Evolutionary conservation across 2,329 filamentous ascomycete genomes (phyloP).

Genomic region (Tolypocladium endophyticum): DNA sequence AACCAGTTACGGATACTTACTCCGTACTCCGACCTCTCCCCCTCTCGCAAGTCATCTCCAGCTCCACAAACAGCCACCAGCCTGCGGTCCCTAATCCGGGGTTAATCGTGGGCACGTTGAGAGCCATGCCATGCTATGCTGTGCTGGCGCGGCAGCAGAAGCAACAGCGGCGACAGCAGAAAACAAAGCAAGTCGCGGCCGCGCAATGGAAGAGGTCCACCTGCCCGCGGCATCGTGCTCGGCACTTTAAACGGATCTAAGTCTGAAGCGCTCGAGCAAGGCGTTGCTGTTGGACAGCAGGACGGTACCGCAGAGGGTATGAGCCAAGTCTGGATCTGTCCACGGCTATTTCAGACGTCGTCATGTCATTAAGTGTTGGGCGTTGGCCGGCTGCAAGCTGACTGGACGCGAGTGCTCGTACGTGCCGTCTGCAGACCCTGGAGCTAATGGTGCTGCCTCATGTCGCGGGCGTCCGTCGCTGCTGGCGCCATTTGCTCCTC

Average conservation of each 20-base stretch:
- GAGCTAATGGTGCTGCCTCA: neutral
- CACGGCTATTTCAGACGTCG: neutral
- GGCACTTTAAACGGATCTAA: neutral
- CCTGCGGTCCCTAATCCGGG: neutral
- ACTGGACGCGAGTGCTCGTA: neutral
- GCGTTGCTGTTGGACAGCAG: neutral
- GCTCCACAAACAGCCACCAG: constrained; percentile 1
- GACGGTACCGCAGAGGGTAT: neutral
- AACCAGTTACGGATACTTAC: no score
- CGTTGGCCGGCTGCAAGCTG: neutral
- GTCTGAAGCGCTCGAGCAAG: neutral
- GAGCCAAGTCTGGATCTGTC: neutral
- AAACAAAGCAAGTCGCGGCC: neutral
- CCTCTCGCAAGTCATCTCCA: constrained; percentile 2
- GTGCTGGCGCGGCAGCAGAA: neutral
- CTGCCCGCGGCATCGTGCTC: neutral
- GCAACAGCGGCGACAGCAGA: neutral
- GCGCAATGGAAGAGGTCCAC: neutral
- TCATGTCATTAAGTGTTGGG: neutral
- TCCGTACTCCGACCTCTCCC: no score
- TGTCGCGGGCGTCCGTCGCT: neutral
- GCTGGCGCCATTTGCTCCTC: neutral
- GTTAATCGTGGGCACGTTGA: neutral
- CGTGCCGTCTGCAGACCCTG: neutral
- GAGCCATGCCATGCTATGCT: neutral